Evolutionary conservation across 2,329 filamentous ascomycete species (phyloP), one percentile per base, ranked within the genome.

Genomic region (Esteya vermicola): DNA sequence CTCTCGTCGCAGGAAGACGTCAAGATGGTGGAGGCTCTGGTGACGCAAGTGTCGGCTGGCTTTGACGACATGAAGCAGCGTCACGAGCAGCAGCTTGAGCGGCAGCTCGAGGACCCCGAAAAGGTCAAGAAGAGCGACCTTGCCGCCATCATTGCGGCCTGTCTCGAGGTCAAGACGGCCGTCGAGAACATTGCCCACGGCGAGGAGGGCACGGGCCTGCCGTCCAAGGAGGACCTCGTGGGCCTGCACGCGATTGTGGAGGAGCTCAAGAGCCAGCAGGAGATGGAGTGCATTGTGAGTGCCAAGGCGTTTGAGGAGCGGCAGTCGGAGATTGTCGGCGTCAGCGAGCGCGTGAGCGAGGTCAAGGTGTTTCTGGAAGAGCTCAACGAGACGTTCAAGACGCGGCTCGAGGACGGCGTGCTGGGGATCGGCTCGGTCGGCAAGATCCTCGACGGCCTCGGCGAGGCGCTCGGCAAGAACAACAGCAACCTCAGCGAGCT

Each of bases 261-360:
- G 39, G 76, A 82, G 23, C 72, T 81, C 54, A 77, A 75, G 50
- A 72, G 74, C 35, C 49, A 76, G 68, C 47, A 78, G 16, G 72
- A 80, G 26, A 61, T 67, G 3, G 78, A 88, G 41, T 77, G 81
- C 35, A 79, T 84, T 33, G 65, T 82, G 20, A 85, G 80, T 14
- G 76, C 77, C 2, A 85, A 85, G 58, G 80, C 81, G 1, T 80
- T 91, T 34, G 85, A 91, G 39, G 81, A 89, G 43, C 81, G 85
- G 21, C 85, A 89, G 52, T 73, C 80, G 33, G 89, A 95, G 56
- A 85, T 85, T 40, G 78, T 80, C 19, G 78, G 77, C 13, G 74
- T 94, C 20, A 71, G 81, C 13, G 80, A 89, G 44, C 79, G 80
- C 42, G 80, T 96, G 14, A 38, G 41, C 33, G 47, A 48, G 50